phyloP scores from a whole-genome alignment of 2,329 filamentous ascomycete species.

The Amphichorda felina region DNA sequence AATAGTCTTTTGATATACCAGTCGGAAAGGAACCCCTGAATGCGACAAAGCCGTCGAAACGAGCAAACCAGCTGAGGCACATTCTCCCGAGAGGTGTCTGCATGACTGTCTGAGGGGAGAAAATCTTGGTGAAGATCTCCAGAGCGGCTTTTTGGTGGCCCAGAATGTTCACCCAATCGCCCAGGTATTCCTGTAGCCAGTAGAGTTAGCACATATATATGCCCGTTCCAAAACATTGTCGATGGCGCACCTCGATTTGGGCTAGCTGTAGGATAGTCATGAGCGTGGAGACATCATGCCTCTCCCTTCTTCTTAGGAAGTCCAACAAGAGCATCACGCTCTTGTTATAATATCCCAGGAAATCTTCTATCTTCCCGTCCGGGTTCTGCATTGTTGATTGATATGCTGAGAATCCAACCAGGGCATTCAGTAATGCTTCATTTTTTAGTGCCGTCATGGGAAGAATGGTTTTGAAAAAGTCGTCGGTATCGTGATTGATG shows the following conservation, averaged over 20 bases:
- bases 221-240: background rate
- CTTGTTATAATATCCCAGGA: constrained; percentile 82
- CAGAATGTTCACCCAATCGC: constrained; percentile 89
- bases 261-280: constrained; percentile 85
- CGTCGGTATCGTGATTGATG: constrained; percentile 54
- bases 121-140: constrained; percentile 66
- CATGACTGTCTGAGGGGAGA: constrained; percentile 64
- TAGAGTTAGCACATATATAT: background rate
- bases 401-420: constrained; percentile 83
- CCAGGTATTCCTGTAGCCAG: constrained; percentile 66
- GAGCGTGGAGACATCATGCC: constrained; percentile 61
- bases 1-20: constrained; percentile 69
- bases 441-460: constrained; percentile 60
- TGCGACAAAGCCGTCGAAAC: constrained; percentile 77
- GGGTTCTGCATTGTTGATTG: constrained; percentile 63
- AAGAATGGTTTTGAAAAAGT: constrained; percentile 64
- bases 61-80: constrained; percentile 78
- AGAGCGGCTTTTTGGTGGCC: constrained; percentile 86
- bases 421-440: constrained; percentile 73
- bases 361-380: constrained; percentile 64
- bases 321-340: constrained; percentile 68
- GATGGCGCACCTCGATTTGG: constrained; percentile 66
- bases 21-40: constrained; percentile 72
- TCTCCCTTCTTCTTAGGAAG: constrained; percentile 58
- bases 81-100: constrained; percentile 59